A percentile compares a stretch with the other conserved stretches of the same genome.
Evolutionary conservation across 1,284 basidiomycete species (phyloP).

Genomic region (Lentinula novae-zelandiae): DNA sequence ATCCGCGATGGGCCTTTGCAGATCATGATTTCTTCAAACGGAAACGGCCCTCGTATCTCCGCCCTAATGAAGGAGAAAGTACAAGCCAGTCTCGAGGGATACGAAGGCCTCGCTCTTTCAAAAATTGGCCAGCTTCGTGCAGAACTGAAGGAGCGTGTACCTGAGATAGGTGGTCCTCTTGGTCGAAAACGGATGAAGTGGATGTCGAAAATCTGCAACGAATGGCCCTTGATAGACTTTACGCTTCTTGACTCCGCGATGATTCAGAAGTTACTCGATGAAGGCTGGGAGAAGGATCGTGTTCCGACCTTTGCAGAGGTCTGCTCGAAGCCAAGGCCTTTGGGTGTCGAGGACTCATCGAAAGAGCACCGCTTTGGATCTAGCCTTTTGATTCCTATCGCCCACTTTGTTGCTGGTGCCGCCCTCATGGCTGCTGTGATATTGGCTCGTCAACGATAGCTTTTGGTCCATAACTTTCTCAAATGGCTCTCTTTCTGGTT

Average conservation of each 20-base stretch:
- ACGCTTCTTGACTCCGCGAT: conserved; percentile 58
- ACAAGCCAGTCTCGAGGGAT: conserved; percentile 64
- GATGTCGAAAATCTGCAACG: conserved; percentile 90
- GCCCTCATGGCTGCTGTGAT: conserved; percentile 5
- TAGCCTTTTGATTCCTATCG: neutral
- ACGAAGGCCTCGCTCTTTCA: conserved; percentile 78
- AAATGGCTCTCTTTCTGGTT: neutral
- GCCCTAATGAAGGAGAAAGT: conserved; percentile 77
- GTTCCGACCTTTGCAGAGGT: conserved; percentile 49
- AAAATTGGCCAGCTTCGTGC: conserved; percentile 74
- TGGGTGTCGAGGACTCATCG: neutral
- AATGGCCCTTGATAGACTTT: conserved; percentile 80
- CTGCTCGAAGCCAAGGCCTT: conserved; percentile 23
- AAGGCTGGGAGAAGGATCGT: conserved; percentile 64
- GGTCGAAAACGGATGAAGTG: conserved; percentile 86
- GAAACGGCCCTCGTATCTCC: conserved; percentile 90
- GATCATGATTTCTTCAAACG: conserved; percentile 95
- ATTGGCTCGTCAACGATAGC: neutral
- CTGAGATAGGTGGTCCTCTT: conserved; percentile 71
- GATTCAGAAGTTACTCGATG: conserved; percentile 58
- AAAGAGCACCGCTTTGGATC: neutral
- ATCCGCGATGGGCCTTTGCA: conserved; percentile 90
- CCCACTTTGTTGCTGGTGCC: conserved; percentile 4
- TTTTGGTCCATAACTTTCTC: neutral
- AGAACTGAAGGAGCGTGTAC: conserved; percentile 68